Evolutionary conservation across 2,329 filamentous ascomycete genomes (phyloP), one percentile per base, ranked within the genome.

Genomic region (Zymoseptoria pseudotritici): DNA sequence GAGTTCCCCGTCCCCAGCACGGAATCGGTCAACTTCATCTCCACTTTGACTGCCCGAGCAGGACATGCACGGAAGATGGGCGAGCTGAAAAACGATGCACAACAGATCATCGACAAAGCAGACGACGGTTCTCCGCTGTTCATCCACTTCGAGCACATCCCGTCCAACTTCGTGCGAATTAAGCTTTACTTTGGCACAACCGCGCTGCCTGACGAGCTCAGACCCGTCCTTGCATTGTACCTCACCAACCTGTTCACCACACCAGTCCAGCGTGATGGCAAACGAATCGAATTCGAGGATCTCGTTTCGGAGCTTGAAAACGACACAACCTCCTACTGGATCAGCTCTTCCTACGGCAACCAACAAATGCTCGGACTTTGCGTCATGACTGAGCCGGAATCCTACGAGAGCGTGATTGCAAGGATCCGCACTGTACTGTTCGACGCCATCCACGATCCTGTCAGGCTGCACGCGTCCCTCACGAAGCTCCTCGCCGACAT

Each of bases 141-240:
- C 75, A 82, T 99, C n/a, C 93, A 99, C 75, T 99, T 95, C 66
- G 94, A 99, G 75, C 87, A 96, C 70, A 91, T 97, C 13, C 87
- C 88, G 2, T 95, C 90, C 61, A 96, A 91, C 71, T 99, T 99
- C 73, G 91, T 96, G 6, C 88, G 93, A 67, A 82, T 97, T 60
- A 87, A 85, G 54, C 76, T 97, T 21, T 85, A 94, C 58, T 79
- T 97, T 55, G 90, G 90, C 56, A 96, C 91, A 0, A 83, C 86
- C 1, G 79, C 84, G 31, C 80, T 97, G 1, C 90, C 92, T 0
- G 82, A 88, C n/a, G 84, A 92, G 64, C 82, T 93, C 61, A 91
- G 93, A 71, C 94, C 94, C 3, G 76, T 99, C 21, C 79, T 97
- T 54, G 83, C 87, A 2, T 82, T 97, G 50, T 97, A 96, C 70